Conservation (phyloP, 2,329 filamentous ascomycete species). For the Aspergillus thermomutatus region DNA sequence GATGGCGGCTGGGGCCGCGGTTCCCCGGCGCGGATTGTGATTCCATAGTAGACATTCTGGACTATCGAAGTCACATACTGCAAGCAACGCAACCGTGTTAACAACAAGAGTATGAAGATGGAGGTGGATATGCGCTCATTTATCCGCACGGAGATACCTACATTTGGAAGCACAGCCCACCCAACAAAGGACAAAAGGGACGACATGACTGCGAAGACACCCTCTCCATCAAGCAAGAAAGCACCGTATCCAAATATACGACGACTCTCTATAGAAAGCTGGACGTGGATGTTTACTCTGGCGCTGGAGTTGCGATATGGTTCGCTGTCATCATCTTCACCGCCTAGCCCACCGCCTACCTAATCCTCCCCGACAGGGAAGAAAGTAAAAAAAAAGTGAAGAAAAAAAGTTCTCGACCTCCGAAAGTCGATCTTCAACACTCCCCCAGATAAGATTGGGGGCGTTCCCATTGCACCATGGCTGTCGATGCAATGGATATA, state of each 20-base stretch:
- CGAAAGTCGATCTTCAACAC: constrained; percentile 5
- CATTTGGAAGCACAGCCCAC: constrained; percentile 62
- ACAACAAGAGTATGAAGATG: constrained; percentile 1
- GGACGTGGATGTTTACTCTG: constrained; percentile 1
- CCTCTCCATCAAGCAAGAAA: background rate
- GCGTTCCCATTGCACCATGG: constrained; percentile 27
- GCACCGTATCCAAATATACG: background rate
- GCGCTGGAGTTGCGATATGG: constrained; percentile 1
- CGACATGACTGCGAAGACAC: constrained; percentile 27
- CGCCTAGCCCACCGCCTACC: constrained; percentile 28
- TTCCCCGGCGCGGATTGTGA: constrained; percentile 86
- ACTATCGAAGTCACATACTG: constrained; percentile 74
- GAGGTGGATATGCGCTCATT: background rate
- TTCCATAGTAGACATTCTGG: constrained; percentile 78
- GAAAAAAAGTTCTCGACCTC: constrained; percentile 28
- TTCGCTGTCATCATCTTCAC: constrained; percentile 11
- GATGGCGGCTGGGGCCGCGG: constrained; percentile 68
- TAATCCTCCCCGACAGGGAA: background rate
- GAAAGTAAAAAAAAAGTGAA: constrained; percentile 23
- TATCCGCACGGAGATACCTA: constrained; percentile 33
- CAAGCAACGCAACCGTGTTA: constrained; percentile 4
- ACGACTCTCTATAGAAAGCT: background rate
- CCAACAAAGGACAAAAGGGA: constrained; percentile 54
- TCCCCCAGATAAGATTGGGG: background rate
- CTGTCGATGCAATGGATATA: constrained; percentile 40